These are phyloP conservation scores for Ogataea populi-albae DNA, from an alignment of 805 yeast genomes.

Conservation along the genomic window DNA sequence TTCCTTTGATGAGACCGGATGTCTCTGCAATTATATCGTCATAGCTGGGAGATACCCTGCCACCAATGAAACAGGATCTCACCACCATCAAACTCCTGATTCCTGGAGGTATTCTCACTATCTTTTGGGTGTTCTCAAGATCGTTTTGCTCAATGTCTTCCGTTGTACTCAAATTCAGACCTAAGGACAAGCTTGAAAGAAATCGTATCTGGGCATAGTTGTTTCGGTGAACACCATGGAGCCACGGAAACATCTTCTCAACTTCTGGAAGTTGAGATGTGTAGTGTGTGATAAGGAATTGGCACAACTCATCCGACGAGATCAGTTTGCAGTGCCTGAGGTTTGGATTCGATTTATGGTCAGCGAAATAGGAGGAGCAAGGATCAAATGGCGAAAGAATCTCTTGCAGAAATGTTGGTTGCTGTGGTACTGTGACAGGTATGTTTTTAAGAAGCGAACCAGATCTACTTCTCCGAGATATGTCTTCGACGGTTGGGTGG, in stretches of 20 bases:
- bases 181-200: constrained; percentile 27
- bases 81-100: constrained; percentile 29
- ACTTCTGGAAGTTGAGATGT: constrained; percentile 55
- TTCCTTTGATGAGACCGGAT: constrained; percentile 51
- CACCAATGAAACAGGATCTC: constrained; percentile 29
- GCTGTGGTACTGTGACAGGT: background rate
- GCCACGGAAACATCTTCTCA: constrained; percentile 79
- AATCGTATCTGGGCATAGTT: constrained; percentile 54
- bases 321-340: constrained; percentile 21
- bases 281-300: constrained; percentile 21
- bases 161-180: constrained; percentile 2
- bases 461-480: constrained; percentile 9
- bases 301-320: constrained; percentile 26
- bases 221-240: constrained; percentile 68
- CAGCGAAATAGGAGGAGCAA: constrained; percentile 17
- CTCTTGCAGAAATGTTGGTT: constrained; percentile 1
- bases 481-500: constrained; percentile 5
- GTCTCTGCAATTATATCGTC: constrained; percentile 34
- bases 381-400: constrained; percentile 22
- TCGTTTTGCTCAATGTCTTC: constrained; percentile 2
- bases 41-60: constrained; percentile 28
- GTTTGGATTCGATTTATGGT: constrained; percentile 16
- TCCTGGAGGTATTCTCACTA: constrained; percentile 20
- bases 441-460: constrained; percentile 9
- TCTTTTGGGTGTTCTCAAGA: constrained; percentile 8